Evolutionary conservation across 441 rosid genomes (phyloP).

Genomic region (Jatropha podagrica): DNA sequence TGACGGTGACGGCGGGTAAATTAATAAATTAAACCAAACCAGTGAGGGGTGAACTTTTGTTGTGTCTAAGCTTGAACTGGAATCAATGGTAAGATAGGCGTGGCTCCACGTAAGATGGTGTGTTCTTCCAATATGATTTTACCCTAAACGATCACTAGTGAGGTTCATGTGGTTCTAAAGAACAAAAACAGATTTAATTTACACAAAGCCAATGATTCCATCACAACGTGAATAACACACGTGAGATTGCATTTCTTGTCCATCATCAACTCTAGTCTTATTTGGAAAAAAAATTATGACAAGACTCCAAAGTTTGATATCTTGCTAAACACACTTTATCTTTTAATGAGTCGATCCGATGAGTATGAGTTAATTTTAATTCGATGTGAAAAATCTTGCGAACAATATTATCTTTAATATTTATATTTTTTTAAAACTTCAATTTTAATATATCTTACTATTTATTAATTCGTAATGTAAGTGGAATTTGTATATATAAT

Average conservation of each 20-base stretch:
- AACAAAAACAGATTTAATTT: background rate
- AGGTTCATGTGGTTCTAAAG: constrained; percentile 12
- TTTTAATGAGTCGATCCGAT: too few relatives aligned
- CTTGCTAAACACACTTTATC: too few relatives aligned
- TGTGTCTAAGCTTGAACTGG: background rate
- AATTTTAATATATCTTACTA: too few relatives aligned
- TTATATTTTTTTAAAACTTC: too few relatives aligned
- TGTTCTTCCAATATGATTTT: background rate
- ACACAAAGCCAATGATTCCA: background rate
- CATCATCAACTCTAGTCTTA: background rate
- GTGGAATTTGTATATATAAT: too few relatives aligned
- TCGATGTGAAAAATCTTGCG: too few relatives aligned
- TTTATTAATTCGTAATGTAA: too few relatives aligned
- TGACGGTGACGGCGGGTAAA: constrained; percentile 8
- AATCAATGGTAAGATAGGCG: constrained; percentile 8
- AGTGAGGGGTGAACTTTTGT: constrained; percentile 13
- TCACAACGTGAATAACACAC: background rate
- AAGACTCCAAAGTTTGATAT: too few relatives aligned
- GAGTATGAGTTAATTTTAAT: too few relatives aligned
- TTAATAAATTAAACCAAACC: background rate
- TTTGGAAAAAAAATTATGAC: too few relatives aligned
- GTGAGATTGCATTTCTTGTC: background rate
- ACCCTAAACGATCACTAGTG: constrained; percentile 6
- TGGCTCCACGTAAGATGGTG: constrained; percentile 26
- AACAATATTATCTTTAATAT: too few relatives aligned